Evolutionary conservation across 306 rosid genomes (phyloP).

Genomic region (Vigna trinervia): DNA sequence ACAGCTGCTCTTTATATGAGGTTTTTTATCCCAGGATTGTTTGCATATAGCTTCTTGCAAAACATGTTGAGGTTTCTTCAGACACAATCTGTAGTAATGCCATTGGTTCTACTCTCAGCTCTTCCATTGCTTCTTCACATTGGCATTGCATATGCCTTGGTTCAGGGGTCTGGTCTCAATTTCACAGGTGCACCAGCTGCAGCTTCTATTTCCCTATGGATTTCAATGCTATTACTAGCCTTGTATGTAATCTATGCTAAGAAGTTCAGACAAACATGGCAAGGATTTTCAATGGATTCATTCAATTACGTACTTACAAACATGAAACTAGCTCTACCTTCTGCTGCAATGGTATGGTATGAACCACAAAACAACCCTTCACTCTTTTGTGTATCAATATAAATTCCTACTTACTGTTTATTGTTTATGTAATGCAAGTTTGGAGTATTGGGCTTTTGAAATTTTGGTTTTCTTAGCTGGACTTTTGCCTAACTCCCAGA

Average conservation of each 20-base stretch:
- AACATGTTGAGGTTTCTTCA: slow-evolving; percentile 77
- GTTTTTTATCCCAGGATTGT: slow-evolving; percentile 69
- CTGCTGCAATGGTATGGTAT: slow-evolving; percentile 85
- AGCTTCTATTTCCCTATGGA: slow-evolving; percentile 68
- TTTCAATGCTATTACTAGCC: slow-evolving; percentile 54
- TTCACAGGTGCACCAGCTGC: slow-evolving; percentile 75
- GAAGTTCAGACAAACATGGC: slow-evolving; percentile 70
- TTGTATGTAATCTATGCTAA: slow-evolving; percentile 50
- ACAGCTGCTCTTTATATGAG: slow-evolving; percentile 65
- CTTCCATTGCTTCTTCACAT: slow-evolving; percentile 57
- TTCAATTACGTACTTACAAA: slow-evolving; percentile 48
- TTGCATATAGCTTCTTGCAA: slow-evolving; percentile 73
- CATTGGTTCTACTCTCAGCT: slow-evolving; percentile 59
- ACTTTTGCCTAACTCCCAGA: slow-evolving; percentile 66
- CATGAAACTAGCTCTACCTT: slow-evolving; percentile 76
- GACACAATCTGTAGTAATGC: slow-evolving; percentile 70
- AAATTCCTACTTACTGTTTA: slow-evolving; percentile 6
- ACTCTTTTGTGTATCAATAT: background rate
- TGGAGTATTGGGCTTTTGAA: slow-evolving; percentile 96
- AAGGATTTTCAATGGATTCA: slow-evolving; percentile 68
- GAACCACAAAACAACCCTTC: slow-evolving; percentile 27
- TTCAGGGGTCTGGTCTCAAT: slow-evolving; percentile 54
- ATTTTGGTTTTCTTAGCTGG: slow-evolving; percentile 83
- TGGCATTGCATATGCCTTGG: slow-evolving; percentile 63
- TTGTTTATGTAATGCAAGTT: slow-evolving; percentile 55